A percentile compares a stretch with the other conserved stretches of the same genome.
Evolutionary conservation across 768 basidiomycete species (phyloP).

Genomic region (Lepiota venenata): DNA sequence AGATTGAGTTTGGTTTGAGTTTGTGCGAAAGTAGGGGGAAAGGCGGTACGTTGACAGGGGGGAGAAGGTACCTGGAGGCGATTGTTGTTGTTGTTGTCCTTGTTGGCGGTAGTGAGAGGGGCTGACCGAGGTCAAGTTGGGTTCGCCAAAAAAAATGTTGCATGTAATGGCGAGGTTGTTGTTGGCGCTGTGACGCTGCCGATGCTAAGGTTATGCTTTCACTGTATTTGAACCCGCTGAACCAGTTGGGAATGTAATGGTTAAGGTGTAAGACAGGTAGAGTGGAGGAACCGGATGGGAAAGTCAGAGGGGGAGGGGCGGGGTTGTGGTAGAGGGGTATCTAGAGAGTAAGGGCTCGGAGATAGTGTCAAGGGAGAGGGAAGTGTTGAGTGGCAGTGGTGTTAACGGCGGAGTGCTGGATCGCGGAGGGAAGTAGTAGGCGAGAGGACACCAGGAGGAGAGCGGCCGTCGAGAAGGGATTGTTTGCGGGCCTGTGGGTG

Average conservation of each 20-base stretch:
- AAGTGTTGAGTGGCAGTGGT: constrained; percentile 38
- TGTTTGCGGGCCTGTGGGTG: constrained; percentile 81
- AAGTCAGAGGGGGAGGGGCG: constrained; percentile 29
- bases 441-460: constrained; percentile 28
- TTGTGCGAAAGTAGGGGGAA: constrained; percentile 41
- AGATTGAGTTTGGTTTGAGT: constrained; percentile 67
- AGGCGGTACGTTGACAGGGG: constrained; percentile 33
- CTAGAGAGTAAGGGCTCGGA: constrained; percentile 21
- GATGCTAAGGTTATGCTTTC: constrained; percentile 21
- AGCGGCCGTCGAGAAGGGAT: constrained; percentile 57
- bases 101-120: constrained; percentile 14
- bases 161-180: constrained; percentile 12
- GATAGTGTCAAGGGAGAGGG: constrained; percentile 17
- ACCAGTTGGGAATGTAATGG: constrained; percentile 24
- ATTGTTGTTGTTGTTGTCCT: too few relatives aligned
- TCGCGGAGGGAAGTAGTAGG: constrained; percentile 27
- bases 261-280: constrained; percentile 22
- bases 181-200: neutral
- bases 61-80: too few relatives aligned
- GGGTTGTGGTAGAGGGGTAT: constrained; percentile 34
- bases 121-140: constrained; percentile 43
- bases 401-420: constrained; percentile 34
- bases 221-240: constrained; percentile 27
- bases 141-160: constrained; percentile 22
- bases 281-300: constrained; percentile 21